These are phyloP conservation scores for Calophaca sinica DNA, from an alignment of 306 rosid genomes.

Conservation along the genomic window DNA sequence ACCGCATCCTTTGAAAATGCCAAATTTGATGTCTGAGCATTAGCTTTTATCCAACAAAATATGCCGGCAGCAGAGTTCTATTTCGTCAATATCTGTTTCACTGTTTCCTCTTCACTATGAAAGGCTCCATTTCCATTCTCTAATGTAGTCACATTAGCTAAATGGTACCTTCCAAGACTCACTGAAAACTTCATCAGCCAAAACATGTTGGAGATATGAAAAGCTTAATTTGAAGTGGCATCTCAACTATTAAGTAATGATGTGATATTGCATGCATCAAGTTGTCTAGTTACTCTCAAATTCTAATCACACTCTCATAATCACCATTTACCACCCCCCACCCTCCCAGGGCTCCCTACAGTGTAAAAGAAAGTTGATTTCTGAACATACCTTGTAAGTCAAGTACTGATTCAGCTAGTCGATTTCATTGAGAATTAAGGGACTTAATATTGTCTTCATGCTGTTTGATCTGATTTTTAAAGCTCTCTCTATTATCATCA, in stretches of 20 bases:
- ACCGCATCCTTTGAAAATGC: too few species aligned
- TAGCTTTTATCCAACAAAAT: slow-evolving; percentile 63
- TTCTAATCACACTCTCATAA: not conserved
- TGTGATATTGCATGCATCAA: not conserved
- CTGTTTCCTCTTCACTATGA: slow-evolving; percentile 57
- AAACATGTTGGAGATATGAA: slow-evolving; percentile 18
- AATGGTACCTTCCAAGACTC: slow-evolving; percentile 62
- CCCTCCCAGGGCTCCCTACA: too few species aligned
- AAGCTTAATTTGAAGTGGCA: not conserved
- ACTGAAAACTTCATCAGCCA: slow-evolving; percentile 55
- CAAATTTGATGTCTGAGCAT: too few species aligned
- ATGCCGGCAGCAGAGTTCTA: slow-evolving; percentile 72
- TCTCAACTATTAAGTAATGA: not conserved
- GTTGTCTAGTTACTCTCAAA: slow-evolving; percentile 2
- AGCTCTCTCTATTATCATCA: slow-evolving; percentile 30
- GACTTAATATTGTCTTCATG: slow-evolving; percentile 62
- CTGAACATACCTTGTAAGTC: too few species aligned
- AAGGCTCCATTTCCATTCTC: slow-evolving; percentile 47
- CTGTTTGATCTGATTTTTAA: too few species aligned
- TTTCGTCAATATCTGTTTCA: slow-evolving; percentile 62
- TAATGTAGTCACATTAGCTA: slow-evolving; percentile 44
- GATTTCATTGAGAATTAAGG: slow-evolving; percentile 53
- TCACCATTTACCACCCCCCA: not conserved
- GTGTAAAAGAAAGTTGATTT: not conserved
- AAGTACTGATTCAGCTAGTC: slow-evolving; percentile 52